Conservation (phyloP, 2,329 filamentous ascomycete species). For the Pestalotiopsis fici region DNA sequence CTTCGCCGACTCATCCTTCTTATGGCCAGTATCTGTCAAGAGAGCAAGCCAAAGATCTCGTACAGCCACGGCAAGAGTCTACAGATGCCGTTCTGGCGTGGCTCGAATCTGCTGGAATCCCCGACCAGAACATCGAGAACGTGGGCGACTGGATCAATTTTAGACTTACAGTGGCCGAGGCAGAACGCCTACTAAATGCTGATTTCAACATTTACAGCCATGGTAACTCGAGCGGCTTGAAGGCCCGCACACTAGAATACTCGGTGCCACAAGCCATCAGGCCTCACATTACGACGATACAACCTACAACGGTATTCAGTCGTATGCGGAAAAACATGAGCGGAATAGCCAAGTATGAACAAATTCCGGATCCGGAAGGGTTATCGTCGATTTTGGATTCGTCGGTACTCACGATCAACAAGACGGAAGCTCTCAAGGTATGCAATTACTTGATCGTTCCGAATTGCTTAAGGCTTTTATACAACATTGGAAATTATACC, state of each 20-base stretch:
- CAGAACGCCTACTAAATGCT: slow-evolving; percentile 58
- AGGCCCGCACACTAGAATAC: slow-evolving; percentile 55
- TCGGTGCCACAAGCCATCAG: slow-evolving; percentile 59
- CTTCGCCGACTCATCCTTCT: slow-evolving; percentile 56
- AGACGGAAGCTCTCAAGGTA: slow-evolving; percentile 15
- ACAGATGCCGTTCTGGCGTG: slow-evolving; percentile 53
- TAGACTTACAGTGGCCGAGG: slow-evolving; percentile 48
- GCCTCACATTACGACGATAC: slow-evolving; percentile 60
- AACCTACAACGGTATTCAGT: slow-evolving; percentile 66
- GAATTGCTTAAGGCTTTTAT: slow-evolving; percentile 48
- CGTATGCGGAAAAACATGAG: slow-evolving; percentile 44
- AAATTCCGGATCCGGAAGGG: background rate
- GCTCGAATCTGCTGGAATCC: slow-evolving; percentile 53
- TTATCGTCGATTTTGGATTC: slow-evolving; percentile 20
- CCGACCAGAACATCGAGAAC: slow-evolving; percentile 49
- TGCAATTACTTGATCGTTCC: slow-evolving; percentile 44
- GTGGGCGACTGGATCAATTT: slow-evolving; percentile 58
- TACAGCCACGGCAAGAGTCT: slow-evolving; percentile 36
- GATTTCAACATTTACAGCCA: slow-evolving; percentile 58
- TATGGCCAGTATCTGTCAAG: slow-evolving; percentile 66
- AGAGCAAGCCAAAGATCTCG: slow-evolving; percentile 47
- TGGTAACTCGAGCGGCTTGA: slow-evolving; percentile 37
- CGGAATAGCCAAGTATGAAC: slow-evolving; percentile 24
- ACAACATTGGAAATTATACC: slow-evolving; percentile 43
- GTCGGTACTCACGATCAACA: slow-evolving; percentile 6